These are phyloP conservation scores for Trichoderma parareesei DNA, from an alignment of 495 filamentous ascomycete genomes.

Conservation along the genomic window DNA sequence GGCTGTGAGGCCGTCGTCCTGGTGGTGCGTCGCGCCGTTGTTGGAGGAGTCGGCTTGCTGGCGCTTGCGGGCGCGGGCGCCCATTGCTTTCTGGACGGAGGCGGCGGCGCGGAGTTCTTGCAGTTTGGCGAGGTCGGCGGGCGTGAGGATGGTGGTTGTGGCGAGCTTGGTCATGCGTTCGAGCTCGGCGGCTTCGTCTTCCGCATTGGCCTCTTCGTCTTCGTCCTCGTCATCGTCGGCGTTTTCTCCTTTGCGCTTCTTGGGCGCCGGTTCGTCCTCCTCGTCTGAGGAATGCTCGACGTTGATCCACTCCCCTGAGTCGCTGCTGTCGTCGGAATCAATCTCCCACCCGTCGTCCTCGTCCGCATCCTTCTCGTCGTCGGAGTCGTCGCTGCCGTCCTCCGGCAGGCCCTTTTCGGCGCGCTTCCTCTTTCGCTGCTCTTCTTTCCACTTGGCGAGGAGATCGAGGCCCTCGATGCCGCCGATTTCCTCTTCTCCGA, in stretches of 20 bases:
- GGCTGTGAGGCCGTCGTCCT: slow-evolving; percentile 77
- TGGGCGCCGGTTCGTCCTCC: slow-evolving; percentile 54
- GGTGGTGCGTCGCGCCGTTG: slow-evolving; percentile 49
- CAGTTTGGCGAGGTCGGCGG: slow-evolving; percentile 86
- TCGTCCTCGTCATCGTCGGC: slow-evolving; percentile 13
- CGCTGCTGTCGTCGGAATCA: slow-evolving; percentile 66
- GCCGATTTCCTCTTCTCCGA: slow-evolving; percentile 70
- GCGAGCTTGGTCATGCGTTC: slow-evolving; percentile 50
- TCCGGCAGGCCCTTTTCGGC: slow-evolving; percentile 54
- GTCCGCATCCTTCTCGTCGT: slow-evolving; percentile 34
- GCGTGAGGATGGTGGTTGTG: slow-evolving; percentile 83
- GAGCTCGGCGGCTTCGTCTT: slow-evolving; percentile 32
- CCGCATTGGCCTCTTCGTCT: slow-evolving; percentile 22
- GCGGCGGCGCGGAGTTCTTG: slow-evolving; percentile 73
- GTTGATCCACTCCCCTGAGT: slow-evolving; percentile 86
- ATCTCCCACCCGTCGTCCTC: slow-evolving; percentile 75
- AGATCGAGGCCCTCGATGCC: slow-evolving; percentile 90
- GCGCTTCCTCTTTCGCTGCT: slow-evolving; percentile 66
- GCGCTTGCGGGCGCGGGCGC: slow-evolving; percentile 28
- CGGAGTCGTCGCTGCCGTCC: slow-evolving; percentile 23
- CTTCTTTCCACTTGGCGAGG: slow-evolving; percentile 86
- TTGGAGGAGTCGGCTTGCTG: slow-evolving; percentile 34
- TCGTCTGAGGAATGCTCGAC: slow-evolving; percentile 81
- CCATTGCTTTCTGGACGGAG: slow-evolving; percentile 53
- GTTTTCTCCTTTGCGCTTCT: slow-evolving; percentile 44